These are phyloP conservation scores for Raffaelea arxii DNA, from an alignment of 2,329 filamentous ascomycete genomes.

Conservation along the genomic window DNA sequence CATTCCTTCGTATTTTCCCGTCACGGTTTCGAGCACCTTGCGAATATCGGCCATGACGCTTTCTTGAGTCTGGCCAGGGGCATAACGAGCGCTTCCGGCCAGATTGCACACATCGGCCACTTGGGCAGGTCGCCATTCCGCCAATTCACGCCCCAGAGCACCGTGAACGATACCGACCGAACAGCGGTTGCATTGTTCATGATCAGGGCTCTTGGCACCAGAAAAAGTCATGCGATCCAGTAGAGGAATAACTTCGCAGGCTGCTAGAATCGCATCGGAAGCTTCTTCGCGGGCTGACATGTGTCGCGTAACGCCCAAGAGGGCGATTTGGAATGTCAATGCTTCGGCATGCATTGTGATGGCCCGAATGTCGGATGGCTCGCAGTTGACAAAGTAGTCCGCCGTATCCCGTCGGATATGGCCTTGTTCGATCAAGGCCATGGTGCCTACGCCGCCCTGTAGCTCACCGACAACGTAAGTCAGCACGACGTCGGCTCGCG, in stretches of 20 bases:
- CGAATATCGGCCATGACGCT: conserved; percentile 15
- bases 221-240: conserved; percentile 14
- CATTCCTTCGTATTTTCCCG: conserved; percentile 14
- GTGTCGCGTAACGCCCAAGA: conserved; percentile 16
- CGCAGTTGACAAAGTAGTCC: conserved; percentile 19
- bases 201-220: conserved; percentile 14
- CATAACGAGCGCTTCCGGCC: conserved; percentile 17
- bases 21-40: conserved; percentile 10
- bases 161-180: conserved; percentile 18
- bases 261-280: conserved; percentile 16
- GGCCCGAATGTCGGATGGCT: conserved; percentile 17
- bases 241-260: conserved; percentile 15
- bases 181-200: conserved; percentile 17
- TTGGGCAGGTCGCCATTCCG: conserved; percentile 17
- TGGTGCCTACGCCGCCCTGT: conserved; percentile 17
- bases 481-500: conserved; percentile 14
- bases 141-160: conserved; percentile 16
- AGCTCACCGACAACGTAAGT: conserved; percentile 20
- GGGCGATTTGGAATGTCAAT: conserved; percentile 14
- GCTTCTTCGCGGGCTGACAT: conserved; percentile 19
- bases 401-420: conserved; percentile 7
- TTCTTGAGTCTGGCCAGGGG: conserved; percentile 17
- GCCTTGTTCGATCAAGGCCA: conserved; percentile 16
- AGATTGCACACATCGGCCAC: conserved; percentile 17
- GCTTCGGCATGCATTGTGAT: conserved; percentile 19